Evolutionary conservation across 352 stramenopile species (phyloP).

Genomic region (Globisporangium camurandrum): DNA sequence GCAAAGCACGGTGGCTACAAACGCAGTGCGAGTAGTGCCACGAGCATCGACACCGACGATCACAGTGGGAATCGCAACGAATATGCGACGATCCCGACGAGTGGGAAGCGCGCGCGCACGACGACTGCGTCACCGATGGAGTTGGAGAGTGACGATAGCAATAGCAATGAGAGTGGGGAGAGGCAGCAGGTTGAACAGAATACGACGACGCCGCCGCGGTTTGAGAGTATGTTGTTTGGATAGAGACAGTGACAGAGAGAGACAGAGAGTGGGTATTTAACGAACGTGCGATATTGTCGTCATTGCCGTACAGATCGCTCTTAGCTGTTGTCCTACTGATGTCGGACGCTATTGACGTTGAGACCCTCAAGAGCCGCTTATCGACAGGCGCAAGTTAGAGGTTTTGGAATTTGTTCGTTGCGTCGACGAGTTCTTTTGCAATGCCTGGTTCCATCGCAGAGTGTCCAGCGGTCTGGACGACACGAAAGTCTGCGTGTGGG

Average conservation of each 20-base stretch:
- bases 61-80: conserved; percentile 1
- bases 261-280: neutral
- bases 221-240: conserved; percentile 7
- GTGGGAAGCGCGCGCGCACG: conserved; percentile 17
- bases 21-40: conserved; percentile 12
- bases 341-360: no score
- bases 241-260: neutral
- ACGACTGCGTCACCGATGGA: neutral
- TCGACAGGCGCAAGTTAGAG: conserved; percentile 6
- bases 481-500: conserved; percentile 56
- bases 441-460: conserved; percentile 73
- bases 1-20: conserved; percentile 81
- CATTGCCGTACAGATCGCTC: neutral
- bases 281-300: neutral
- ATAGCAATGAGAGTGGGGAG: no score
- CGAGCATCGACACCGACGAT: no score
- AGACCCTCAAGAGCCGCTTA: no score
- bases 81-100: neutral
- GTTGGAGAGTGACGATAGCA: no score
- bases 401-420: conserved; percentile 60
- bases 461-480: conserved; percentile 71
- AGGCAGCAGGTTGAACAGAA: neutral
- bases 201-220: neutral
- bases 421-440: conserved; percentile 57
- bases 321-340: neutral